Base-by-base conservation (phyloP, 495 filamentous ascomycete species). In the Evernia prunastri region DNA sequence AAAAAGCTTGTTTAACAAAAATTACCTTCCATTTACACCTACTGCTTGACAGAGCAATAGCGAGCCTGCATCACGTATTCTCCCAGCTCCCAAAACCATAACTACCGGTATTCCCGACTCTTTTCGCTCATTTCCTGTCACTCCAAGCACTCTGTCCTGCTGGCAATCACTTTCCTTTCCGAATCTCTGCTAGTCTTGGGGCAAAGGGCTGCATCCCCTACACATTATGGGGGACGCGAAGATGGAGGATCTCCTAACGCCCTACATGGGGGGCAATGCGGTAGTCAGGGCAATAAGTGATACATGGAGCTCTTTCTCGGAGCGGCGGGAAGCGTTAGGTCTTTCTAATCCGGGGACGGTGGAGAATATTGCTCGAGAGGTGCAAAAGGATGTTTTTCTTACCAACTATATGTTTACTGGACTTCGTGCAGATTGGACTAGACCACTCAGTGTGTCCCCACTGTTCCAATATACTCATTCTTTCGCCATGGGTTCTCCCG, bases 381-480 rank as follows among this genome's bases (percentile, higher is more conserved):
- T 96, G 53, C 86, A 94, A 78, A 91, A 91, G 73, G 92, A 96
- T 80, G 92, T 96, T 56, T 86, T 97, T 74, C 84, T 96, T 68
- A 91, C 86, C 75, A 96, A 96, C 78, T 89, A 90, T 72, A 94
- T 92, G 84, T 97, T 97, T 82, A 83, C 89, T 25, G 95, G 95
- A 63, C 82, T 99, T 72, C 88, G 91, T 67, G 95, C 94, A 71
- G 95, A 99, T 75, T 77, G 97, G 71, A 96, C 89, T 67, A 99
- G 97, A 82, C 87, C 89, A 69, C 92, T 97, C 78, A 90, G 90
- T 80, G 82, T 96, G 72, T 83, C 86, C 67, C 95, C 94, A 56
- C 79, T 97, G 70, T 99, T 99, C 83, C 93, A 97, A 76, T 88
- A 96, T 64, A 96, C 92, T 58, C 95, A 99, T 81, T 88, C 92